phyloP scores from a whole-genome alignment of 2,329 filamentous ascomycete genomes.

The Amphichorda felina region DNA sequence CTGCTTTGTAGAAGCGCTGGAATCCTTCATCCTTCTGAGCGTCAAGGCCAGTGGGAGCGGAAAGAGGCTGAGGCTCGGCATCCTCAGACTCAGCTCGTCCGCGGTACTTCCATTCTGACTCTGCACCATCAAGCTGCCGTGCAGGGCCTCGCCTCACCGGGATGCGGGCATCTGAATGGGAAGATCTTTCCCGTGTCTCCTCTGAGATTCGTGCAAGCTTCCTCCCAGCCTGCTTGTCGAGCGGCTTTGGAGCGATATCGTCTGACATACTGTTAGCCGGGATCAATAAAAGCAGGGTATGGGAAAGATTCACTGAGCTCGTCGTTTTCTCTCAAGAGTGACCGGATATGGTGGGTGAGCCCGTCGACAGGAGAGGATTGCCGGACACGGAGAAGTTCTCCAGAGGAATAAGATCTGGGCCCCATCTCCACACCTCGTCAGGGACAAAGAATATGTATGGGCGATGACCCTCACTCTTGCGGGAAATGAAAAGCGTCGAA shows the following conservation, averaged over 20 bases:
- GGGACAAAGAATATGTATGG: constrained; percentile 28
- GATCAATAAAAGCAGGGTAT: background rate
- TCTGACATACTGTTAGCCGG: background rate
- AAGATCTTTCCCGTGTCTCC: constrained; percentile 10
- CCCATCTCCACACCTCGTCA: constrained; percentile 17
- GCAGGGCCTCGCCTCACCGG: constrained; percentile 8
- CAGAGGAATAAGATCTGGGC: constrained; percentile 22
- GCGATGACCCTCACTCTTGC: constrained; percentile 7
- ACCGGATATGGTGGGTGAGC: constrained; percentile 14
- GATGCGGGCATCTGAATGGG: background rate
- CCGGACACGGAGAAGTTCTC: constrained; percentile 29
- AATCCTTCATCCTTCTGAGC: constrained; percentile 55
- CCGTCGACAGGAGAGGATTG: constrained; percentile 12
- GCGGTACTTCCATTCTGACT: constrained; percentile 30
- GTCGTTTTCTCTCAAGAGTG: constrained; percentile 23
- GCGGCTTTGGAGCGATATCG: background rate
- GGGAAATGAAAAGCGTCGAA: background rate
- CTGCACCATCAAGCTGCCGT: constrained; percentile 25
- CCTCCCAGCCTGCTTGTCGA: constrained; percentile 7
- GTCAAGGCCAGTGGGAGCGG: constrained; percentile 37
- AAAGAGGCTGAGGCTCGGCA: constrained; percentile 32
- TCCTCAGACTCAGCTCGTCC: constrained; percentile 31
- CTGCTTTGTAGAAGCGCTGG: constrained; percentile 54
- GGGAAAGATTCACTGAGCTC: constrained; percentile 25
- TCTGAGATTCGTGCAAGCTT: constrained; percentile 18